These are phyloP conservation scores for Rhizoclosmatium sp. DNA, from an alignment of 192 early-diverging fungal species.

Conservation along the genomic window DNA sequence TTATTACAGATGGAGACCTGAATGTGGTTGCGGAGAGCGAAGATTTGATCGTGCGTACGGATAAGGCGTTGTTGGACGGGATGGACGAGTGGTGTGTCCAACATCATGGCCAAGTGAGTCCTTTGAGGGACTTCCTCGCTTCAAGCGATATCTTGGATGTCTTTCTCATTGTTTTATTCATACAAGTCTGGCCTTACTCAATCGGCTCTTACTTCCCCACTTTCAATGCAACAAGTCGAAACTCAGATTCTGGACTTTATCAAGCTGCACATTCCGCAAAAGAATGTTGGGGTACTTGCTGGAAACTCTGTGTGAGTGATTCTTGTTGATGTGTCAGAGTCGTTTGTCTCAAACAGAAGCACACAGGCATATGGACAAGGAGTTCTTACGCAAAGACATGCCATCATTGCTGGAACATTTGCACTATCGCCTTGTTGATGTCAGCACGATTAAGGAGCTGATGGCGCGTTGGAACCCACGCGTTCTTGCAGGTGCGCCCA, in stretches of 20 bases:
- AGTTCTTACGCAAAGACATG: slow-evolving; percentile 85
- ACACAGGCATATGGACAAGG: slow-evolving; percentile 82
- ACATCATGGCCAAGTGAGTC: slow-evolving; percentile 77
- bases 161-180: not conserved
- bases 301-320: slow-evolving; percentile 75
- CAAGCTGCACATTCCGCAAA: slow-evolving; percentile 68
- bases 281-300: slow-evolving; percentile 75
- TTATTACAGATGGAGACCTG: slow-evolving; percentile 89
- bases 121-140: not conserved
- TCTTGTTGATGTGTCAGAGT: not conserved
- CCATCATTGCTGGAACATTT: slow-evolving; percentile 73
- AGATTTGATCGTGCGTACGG: slow-evolving; percentile 42
- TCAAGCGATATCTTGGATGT: not conserved
- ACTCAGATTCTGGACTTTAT: slow-evolving; percentile 76
- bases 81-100: slow-evolving; percentile 93
- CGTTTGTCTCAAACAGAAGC: not conserved
- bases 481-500: slow-evolving; percentile 58
- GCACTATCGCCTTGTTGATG: slow-evolving; percentile 87
- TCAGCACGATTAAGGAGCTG: slow-evolving; percentile 91
- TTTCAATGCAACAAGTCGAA: slow-evolving; percentile 76
- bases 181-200: slow-evolving; percentile 79
- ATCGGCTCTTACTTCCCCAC: slow-evolving; percentile 71
- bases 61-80: slow-evolving; percentile 73
- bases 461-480: slow-evolving; percentile 72
- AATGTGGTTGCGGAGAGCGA: slow-evolving; percentile 75